Evolutionary conservation across 306 rosid genomes (phyloP).

Genomic region (Quercus aquifolioides): DNA sequence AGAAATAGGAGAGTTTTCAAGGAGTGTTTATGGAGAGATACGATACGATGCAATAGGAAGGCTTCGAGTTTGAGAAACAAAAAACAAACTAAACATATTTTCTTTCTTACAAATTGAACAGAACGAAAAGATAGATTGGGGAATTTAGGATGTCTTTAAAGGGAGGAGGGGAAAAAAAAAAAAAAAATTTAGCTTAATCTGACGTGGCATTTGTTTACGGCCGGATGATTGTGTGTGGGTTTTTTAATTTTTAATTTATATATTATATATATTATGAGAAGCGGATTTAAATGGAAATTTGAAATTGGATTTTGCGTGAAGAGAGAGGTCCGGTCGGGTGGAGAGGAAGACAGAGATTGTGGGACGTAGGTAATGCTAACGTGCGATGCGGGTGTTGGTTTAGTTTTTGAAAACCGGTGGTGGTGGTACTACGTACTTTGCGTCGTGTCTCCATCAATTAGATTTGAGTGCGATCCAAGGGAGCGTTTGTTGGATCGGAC

Average conservation of each 20-base stretch:
- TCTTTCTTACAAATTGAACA: background rate
- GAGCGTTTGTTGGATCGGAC: background rate
- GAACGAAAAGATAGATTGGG: background rate
- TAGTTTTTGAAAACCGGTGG: too few species aligned
- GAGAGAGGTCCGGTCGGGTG: background rate
- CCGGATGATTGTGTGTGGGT: background rate
- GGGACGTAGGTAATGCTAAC: background rate
- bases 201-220: background rate
- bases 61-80: background rate
- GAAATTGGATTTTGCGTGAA: background rate
- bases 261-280: too few species aligned
- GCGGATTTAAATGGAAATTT: background rate
- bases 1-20: background rate
- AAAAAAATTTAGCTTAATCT: background rate
- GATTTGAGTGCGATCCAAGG: background rate
- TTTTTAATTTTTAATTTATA: too few species aligned
- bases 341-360: background rate
- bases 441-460: background rate
- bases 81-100: background rate
- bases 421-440: too few species aligned
- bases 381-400: background rate
- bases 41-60: too few species aligned
- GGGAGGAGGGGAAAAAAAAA: background rate
- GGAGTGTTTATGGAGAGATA: slow-evolving; percentile 4
- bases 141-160: slow-evolving; percentile 2